These are phyloP conservation scores for Colletotrichum tofieldiae DNA, from an alignment of 2,329 filamentous ascomycete species.

Conservation along the genomic window DNA sequence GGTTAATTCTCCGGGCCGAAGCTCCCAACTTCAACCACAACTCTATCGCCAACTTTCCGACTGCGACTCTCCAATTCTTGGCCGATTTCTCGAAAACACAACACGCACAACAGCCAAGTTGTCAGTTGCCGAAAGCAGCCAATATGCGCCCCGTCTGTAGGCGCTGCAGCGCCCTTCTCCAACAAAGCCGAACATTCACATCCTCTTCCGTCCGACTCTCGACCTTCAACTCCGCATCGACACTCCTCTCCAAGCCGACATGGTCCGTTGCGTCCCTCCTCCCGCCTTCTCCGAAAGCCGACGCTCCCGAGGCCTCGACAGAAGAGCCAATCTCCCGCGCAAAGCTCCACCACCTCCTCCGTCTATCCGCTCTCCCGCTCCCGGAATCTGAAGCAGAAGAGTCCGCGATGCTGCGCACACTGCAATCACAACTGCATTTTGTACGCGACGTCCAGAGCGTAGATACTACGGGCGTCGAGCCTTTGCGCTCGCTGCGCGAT, in stretches of 20 bases:
- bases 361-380: slow-evolving; percentile 87
- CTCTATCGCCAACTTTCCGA: background rate
- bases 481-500: slow-evolving; percentile 85
- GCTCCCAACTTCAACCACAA: slow-evolving; percentile 20
- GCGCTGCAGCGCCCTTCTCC: slow-evolving; percentile 26
- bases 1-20: slow-evolving; percentile 17
- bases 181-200: slow-evolving; percentile 33
- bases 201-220: slow-evolving; percentile 28
- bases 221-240: slow-evolving; percentile 38
- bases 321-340: slow-evolving; percentile 70
- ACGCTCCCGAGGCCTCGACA: slow-evolving; percentile 48
- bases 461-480: slow-evolving; percentile 80
- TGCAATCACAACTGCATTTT: slow-evolving; percentile 89
- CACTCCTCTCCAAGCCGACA: slow-evolving; percentile 77
- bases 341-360: slow-evolving; percentile 87
- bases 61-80: background rate
- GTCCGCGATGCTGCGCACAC: slow-evolving; percentile 78
- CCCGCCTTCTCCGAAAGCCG: slow-evolving; percentile 54
- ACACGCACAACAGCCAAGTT: background rate
- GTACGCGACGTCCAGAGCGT: slow-evolving; percentile 89
- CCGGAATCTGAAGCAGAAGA: slow-evolving; percentile 77
- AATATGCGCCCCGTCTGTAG: slow-evolving; percentile 31
- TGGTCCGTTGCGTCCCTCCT: slow-evolving; percentile 90
- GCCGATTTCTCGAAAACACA: background rate
- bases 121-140: background rate